Base-by-base conservation (phyloP, 192 early-diverging fungal species). In the Chytriomyces sp. region DNA sequence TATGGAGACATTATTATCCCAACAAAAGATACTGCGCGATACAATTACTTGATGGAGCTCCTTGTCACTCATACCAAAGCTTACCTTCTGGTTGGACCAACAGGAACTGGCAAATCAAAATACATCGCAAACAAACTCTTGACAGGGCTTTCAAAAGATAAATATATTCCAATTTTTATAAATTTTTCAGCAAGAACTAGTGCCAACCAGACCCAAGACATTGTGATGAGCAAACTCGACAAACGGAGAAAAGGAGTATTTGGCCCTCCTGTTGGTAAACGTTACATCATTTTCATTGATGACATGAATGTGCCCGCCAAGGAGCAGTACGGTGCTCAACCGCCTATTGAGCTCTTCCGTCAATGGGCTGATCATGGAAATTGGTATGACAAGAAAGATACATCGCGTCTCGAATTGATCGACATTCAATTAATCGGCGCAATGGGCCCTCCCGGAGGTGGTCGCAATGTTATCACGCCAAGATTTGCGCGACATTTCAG, bases 351-450 rank as follows among this genome's bases (percentile, higher is more conserved):
- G 64, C 68, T 88, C 41, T 84, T 88, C 55, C 55, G 86, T 19
- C 86, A 88, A 52, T 88, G 82, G 80, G 75, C 76, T 26, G 86
- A 88, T 63, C 86, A 88, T 72, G 85, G 85, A 10, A 88, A 88
- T 72, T 88, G 86, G 86, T 88, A 88, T 64, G 86, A 88, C 64
- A 78, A 80, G 39, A 88, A 88, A 61, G 86, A 88, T 67, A 86
- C 86, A 0, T 83, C 85, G 8, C 69, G 63, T 26, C 37, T 88
- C 10, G 85, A 87, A 31, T 56, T 88, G 14, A 82, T 88, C 36
- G 88, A 89, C 57, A 78, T 89, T 39, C 84, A 86, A 75, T 67
- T 88, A 30, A 55, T 89, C 32, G 73, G 78, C 4, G 88, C 88
- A 2, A 89, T 89, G 88, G 84, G 83, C 5, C 88, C 82, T 3